phyloP scores from a whole-genome alignment of 441 rosid genomes.

The Iberis amara region DNA sequence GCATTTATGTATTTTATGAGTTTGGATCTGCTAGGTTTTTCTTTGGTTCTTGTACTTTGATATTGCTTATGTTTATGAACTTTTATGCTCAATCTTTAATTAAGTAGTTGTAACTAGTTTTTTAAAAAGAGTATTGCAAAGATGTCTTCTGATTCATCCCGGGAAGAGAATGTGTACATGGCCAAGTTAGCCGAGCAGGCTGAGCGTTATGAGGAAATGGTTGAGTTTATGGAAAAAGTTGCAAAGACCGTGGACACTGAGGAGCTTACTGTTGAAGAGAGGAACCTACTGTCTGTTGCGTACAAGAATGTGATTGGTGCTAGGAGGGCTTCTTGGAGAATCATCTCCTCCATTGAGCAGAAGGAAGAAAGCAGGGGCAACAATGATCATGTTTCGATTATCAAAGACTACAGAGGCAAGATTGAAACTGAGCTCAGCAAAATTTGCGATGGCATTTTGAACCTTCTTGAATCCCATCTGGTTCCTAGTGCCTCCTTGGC shows the following conservation, averaged over 20 bases:
- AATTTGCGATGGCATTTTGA: conserved; percentile 83
- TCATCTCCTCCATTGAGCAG: conserved; percentile 35
- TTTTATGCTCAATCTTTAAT: neutral
- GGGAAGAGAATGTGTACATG: conserved; percentile 85
- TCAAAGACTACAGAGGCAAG: conserved; percentile 88
- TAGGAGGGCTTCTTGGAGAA: conserved; percentile 97
- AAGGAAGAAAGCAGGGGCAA: conserved; percentile 88
- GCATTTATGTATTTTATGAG: no score
- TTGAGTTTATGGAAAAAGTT: conserved; percentile 93
- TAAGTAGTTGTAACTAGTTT: conserved; percentile 13
- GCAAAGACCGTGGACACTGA: conserved; percentile 72
- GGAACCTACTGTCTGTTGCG: conserved; percentile 83
- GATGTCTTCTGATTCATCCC: conserved; percentile 65
- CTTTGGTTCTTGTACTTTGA: neutral
- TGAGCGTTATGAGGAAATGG: conserved; percentile 95
- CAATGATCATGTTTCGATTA: conserved; percentile 61
- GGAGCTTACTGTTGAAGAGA: conserved; percentile 90
- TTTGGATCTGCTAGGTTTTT: no score
- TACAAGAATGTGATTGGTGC: conserved; percentile 40
- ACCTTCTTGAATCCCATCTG: conserved; percentile 81
- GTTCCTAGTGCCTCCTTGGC: conserved; percentile 74
- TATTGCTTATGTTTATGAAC: neutral
- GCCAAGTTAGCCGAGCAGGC: conserved; percentile 97
- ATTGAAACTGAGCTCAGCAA: conserved; percentile 84
- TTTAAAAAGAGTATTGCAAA: conserved; percentile 28